Percentiles rank a stretch among this genome's conserved stretches.
Conservation (phyloP, 768 basidiomycete species). For the Collybiopsis luxurians region DNA sequence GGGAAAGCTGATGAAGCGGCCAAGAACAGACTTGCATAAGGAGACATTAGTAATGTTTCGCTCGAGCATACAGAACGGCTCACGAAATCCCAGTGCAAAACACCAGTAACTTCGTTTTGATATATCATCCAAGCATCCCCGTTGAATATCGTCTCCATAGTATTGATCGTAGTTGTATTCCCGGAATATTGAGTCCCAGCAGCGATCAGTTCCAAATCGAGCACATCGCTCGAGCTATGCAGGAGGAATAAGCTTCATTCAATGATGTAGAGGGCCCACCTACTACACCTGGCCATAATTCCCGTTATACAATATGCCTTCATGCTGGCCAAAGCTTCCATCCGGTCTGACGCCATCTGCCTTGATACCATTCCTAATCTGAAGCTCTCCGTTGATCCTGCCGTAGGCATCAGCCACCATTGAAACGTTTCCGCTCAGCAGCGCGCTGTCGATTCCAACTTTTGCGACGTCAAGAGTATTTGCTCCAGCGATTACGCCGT, state of each 20-base stretch:
- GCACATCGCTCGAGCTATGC: slow-evolving; percentile 56
- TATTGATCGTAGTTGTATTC: slow-evolving; percentile 33
- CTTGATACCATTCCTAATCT: slow-evolving; percentile 41
- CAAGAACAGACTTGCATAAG: slow-evolving; percentile 49
- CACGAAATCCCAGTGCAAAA: slow-evolving; percentile 73
- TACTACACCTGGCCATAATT: slow-evolving; percentile 60
- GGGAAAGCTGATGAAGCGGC: slow-evolving; percentile 68
- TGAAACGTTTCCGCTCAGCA: slow-evolving; percentile 38
- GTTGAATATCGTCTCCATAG: slow-evolving; percentile 54
- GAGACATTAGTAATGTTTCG: slow-evolving; percentile 5
- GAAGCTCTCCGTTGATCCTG: slow-evolving; percentile 50
- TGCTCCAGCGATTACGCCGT: slow-evolving; percentile 55
- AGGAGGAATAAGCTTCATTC: too few relatives aligned
- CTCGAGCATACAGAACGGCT: slow-evolving; percentile 20
- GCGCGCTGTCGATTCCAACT: slow-evolving; percentile 53
- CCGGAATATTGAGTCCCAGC: slow-evolving; percentile 59
- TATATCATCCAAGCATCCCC: slow-evolving; percentile 73
- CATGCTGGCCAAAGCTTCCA: slow-evolving; percentile 56
- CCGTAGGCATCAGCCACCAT: slow-evolving; percentile 48
- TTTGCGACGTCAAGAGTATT: slow-evolving; percentile 65
- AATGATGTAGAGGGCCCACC: too few relatives aligned
- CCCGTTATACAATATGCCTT: slow-evolving; percentile 66
- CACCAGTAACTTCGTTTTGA: slow-evolving; percentile 50
- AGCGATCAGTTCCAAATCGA: slow-evolving; percentile 59
- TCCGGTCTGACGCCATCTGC: slow-evolving; percentile 63